Conservation (phyloP, 1,139 yeast species). For the Zhuliangozyma blackwelliae region DNA sequence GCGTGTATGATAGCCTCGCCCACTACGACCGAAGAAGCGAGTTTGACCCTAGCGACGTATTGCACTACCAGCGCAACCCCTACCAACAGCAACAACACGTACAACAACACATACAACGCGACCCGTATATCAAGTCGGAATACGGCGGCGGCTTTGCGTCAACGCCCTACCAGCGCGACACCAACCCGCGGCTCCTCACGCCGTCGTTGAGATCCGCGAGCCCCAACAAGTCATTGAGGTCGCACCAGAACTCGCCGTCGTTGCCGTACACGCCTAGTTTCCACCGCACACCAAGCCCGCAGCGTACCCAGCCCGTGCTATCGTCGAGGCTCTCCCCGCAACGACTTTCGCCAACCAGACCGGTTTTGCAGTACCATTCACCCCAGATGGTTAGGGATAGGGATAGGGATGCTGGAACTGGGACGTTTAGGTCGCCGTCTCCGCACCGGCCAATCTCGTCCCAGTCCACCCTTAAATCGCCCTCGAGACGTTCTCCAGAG, state of each 20-base stretch:
- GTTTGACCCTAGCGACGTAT: too few species aligned
- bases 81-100: too few species aligned
- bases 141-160: too few species aligned
- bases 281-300: slow-evolving; percentile 3
- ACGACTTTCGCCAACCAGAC: background rate
- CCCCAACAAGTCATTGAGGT: slow-evolving; percentile 10
- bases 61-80: too few species aligned
- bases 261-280: background rate
- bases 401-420: background rate
- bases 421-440: slow-evolving; percentile 6
- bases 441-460: slow-evolving; percentile 5
- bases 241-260: background rate
- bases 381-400: background rate
- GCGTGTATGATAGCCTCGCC: background rate
- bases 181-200: background rate
- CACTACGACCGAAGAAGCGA: too few species aligned
- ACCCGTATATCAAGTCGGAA: background rate
- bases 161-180: too few species aligned
- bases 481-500: background rate
- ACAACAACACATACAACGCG: too few species aligned
- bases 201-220: slow-evolving; percentile 1
- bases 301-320: slow-evolving; percentile 2
- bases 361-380: background rate
- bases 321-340: slow-evolving; percentile 2
- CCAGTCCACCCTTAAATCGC: background rate